Evolutionary conservation across 106 monocot genomes (phyloP), one percentile per base, ranked within the genome.

Genomic region (Narthecium ossifragum): DNA sequence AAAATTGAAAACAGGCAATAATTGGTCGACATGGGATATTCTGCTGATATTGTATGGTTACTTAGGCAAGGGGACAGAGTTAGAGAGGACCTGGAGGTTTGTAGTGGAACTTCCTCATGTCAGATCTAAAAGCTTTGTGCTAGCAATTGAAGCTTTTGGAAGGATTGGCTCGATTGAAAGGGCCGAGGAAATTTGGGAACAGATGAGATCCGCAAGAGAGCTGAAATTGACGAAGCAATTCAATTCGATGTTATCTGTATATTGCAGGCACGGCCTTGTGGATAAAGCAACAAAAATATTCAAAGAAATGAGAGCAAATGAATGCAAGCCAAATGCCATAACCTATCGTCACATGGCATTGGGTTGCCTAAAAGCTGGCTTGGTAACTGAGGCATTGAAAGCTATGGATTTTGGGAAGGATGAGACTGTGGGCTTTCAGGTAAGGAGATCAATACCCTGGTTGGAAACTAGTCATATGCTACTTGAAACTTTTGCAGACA

Each of bases 1-100:
- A 43, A 73, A 62, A 27, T 77, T 58, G 3, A 90, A 68, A 73
- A 76, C 77, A 1, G 86, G 84, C n/a, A 70, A 70, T 39, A 90
- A 84, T 48, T 98, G 96, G 96, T 83, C 96, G 21, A 98, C 96
- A 4, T 78, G 78, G 33, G 96, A 98, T 61, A 64, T 98, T 64
- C 67, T 98, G 25, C 73, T 98, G 26, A 84, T 86, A 39, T 66
- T 98, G 55, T 98, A 98, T 79, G 90, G 96, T 34, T 90, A 76
- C 37, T 65, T 87, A 53, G 71, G 78, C 14, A 87, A 79, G 65
- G 77, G 74, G n/a, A 57, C 69, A 54, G 81, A 87, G 48, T 62
- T 98, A 26, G 78, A 84, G 36, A 83, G 67, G 48, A 87, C 86
- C 29, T 98, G 96, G 96, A 71, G 74, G 13, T 45, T 28, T 12